Conservation (phyloP, 1,284 basidiomycete genomes). For the Trametes sp. region DNA sequence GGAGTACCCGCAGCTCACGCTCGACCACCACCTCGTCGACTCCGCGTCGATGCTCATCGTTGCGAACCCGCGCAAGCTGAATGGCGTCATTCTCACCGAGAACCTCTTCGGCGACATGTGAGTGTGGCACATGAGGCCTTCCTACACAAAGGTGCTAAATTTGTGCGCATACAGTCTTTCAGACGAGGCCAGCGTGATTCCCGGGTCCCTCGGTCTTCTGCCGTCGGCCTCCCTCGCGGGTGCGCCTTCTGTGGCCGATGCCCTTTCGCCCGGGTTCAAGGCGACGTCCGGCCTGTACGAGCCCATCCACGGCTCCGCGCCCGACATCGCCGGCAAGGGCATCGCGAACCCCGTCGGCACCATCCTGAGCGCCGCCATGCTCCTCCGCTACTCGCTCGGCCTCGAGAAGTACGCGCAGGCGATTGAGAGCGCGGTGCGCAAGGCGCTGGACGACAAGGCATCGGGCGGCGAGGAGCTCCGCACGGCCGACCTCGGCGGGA, state of each 20-base stretch:
- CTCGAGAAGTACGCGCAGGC: conserved; percentile 84
- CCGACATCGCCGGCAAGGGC: conserved; percentile 94
- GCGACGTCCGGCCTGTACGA: conserved; percentile 91
- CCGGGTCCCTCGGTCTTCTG: conserved; percentile 94
- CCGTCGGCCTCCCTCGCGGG: conserved; percentile 96
- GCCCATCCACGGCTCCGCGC: conserved; percentile 95
- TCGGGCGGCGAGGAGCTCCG: conserved; percentile 83
- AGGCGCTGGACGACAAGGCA: conserved; percentile 81
- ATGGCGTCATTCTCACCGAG: conserved; percentile 94
- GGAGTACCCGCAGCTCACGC: conserved; percentile 87
- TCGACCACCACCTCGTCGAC: conserved; percentile 95
- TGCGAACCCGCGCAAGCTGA: conserved; percentile 90
- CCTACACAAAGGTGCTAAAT: conserved; percentile 10
- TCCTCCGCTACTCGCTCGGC: conserved; percentile 94
- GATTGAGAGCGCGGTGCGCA: conserved; percentile 90
- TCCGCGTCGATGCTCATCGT: conserved; percentile 98
- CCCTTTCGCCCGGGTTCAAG: conserved; percentile 71
- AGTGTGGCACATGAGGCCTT: conserved; percentile 43
- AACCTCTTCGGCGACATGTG: conserved; percentile 98
- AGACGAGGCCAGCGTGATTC: conserved; percentile 97
- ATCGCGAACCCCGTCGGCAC: conserved; percentile 98
- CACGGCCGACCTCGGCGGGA: conserved; percentile 91
- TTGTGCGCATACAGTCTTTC: conserved; percentile 71
- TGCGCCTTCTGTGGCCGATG: conserved; percentile 73
- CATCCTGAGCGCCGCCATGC: conserved; percentile 95